Percentiles rank a stretch among this genome's conserved stretches.
Conservation (phyloP, 192 early-diverging fungal genomes). For the Fimicolochytrium jonesii region DNA sequence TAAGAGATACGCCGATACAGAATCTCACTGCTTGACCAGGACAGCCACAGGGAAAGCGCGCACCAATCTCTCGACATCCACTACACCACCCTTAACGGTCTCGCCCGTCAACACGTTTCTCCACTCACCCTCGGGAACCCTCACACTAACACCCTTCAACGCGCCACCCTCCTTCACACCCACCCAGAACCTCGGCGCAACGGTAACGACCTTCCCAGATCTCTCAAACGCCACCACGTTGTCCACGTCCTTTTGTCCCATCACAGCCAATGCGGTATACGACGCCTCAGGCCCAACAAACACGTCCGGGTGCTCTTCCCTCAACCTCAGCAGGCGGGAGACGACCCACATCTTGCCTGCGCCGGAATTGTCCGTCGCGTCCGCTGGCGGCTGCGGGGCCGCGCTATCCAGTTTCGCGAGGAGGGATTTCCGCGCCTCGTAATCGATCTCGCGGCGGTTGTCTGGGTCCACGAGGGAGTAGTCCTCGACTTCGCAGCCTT, state of each 20-base stretch:
- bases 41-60: slow-evolving; percentile 7
- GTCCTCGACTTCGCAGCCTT: slow-evolving; percentile 27
- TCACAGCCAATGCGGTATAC: slow-evolving; percentile 1
- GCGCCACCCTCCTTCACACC: neutral
- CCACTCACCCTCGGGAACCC: slow-evolving; percentile 17
- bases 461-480: slow-evolving; percentile 23
- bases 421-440: neutral
- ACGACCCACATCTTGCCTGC: slow-evolving; percentile 17
- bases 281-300: slow-evolving; percentile 21
- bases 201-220: slow-evolving; percentile 4
- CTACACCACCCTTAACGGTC: neutral
- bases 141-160: slow-evolving; percentile 1
- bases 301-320: slow-evolving; percentile 3
- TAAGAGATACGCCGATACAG: too few relatives aligned
- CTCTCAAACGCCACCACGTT: slow-evolving; percentile 15
- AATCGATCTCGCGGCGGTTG: slow-evolving; percentile 25
- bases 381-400: neutral
- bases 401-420: slow-evolving; percentile 9
- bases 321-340: slow-evolving; percentile 12
- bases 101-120: slow-evolving; percentile 2
- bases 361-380: slow-evolving; percentile 4
- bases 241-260: slow-evolving; percentile 1
- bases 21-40: slow-evolving; percentile 12
- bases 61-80: slow-evolving; percentile 3
- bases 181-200: slow-evolving; percentile 17